These are phyloP conservation scores for Suaeda aralocaspica DNA, from an alignment of 148 eudicot species.

Conservation along the genomic window DNA sequence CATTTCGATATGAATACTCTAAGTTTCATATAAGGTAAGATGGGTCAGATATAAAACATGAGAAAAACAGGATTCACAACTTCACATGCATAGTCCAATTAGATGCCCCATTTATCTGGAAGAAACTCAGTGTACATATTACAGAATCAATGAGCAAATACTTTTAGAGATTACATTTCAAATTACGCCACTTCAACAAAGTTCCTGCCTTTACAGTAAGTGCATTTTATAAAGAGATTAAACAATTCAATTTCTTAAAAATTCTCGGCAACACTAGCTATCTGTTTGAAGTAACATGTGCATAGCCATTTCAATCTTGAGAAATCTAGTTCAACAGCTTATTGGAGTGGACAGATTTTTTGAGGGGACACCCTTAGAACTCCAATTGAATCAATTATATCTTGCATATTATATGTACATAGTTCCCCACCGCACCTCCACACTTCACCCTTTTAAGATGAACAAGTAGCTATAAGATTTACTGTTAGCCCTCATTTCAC, in stretches of 20 bases:
- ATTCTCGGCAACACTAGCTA: not conserved
- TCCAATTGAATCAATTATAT: not conserved
- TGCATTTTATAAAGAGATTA: not conserved
- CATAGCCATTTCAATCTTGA: not conserved
- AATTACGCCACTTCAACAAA: too few species aligned
- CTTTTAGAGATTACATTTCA: too few species aligned
- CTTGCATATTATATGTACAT: too few species aligned
- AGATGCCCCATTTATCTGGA: not conserved
- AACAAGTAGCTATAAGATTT: too few species aligned
- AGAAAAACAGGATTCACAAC: not conserved
- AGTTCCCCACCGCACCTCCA: too few species aligned
- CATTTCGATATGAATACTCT: not conserved
- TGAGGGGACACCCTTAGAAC: not conserved
- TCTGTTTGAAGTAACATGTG: not conserved
- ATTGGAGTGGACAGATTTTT: not conserved
- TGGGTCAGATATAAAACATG: not conserved
- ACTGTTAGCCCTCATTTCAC: not conserved
- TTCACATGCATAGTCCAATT: not conserved
- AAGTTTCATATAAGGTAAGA: not conserved
- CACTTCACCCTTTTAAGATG: too few species aligned
- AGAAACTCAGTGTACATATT: not conserved
- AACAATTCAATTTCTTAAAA: too few species aligned
- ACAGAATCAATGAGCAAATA: too few species aligned
- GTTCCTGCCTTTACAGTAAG: too few species aligned
- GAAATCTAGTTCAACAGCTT: not conserved